Conservation (phyloP, 805 yeast genomes). For the Cyberlindnera mycetangii region DNA sequence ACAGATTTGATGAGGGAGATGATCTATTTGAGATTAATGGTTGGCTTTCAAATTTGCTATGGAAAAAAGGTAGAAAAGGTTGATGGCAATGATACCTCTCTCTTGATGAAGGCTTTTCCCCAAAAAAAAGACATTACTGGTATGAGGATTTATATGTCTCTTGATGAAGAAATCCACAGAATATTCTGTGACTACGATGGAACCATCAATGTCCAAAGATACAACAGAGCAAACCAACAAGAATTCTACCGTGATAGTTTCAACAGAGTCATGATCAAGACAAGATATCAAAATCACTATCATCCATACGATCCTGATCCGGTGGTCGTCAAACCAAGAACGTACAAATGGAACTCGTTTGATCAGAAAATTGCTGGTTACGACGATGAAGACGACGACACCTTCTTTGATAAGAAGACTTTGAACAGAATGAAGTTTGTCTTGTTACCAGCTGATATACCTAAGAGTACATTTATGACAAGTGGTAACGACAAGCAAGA, state of each 20-base stretch:
- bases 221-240: conserved; percentile 39
- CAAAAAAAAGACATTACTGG: conserved; percentile 43
- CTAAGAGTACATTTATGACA: conserved; percentile 42
- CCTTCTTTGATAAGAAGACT: conserved; percentile 42
- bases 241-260: conserved; percentile 31
- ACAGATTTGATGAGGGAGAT: conserved; percentile 76
- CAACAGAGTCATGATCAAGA: conserved; percentile 62
- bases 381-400: conserved; percentile 78
- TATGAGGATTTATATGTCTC: conserved; percentile 66
- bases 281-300: conserved; percentile 72
- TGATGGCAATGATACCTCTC: conserved; percentile 58
- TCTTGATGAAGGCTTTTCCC: conserved; percentile 57
- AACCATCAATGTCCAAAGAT: conserved; percentile 75
- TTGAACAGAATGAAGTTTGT: conserved; percentile 78
- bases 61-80: conserved; percentile 65
- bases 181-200: conserved; percentile 71
- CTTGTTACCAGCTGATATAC: conserved; percentile 72
- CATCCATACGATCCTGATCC: conserved; percentile 55
- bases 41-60: conserved; percentile 88
- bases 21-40: conserved; percentile 75
- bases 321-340: conserved; percentile 47
- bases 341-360: conserved; percentile 83
- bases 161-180: conserved; percentile 84
- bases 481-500: conserved; percentile 49
- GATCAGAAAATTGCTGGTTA: conserved; percentile 93